Base-by-base conservation (phyloP, 2,329 filamentous ascomycete genomes). In the Pezicula carpinea region DNA sequence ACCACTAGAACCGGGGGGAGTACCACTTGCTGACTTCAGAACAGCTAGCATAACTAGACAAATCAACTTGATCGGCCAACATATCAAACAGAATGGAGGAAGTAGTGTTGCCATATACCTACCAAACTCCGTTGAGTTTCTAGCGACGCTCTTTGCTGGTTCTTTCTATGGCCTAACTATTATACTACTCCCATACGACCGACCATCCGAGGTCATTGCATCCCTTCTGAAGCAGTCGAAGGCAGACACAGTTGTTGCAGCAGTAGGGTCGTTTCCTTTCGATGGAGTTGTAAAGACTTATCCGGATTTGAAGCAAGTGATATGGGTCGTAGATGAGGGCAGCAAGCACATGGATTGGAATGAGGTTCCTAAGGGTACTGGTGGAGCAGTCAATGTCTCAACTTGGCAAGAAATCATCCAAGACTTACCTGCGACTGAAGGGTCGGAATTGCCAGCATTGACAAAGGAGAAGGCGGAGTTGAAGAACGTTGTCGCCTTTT, bases 311-410 rank as follows among this genome's bases (percentile, higher is more conserved):
- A 83, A 83, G 51, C 82, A 90, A 56, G 76, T 96, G 26, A 79
- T 96, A 57, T 97, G 91, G 89, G 91, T 96, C 11, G 89, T 95
- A 5, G 92, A 96, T 59, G 80, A 89, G 61, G 89, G 89, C 35
- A 96, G 84, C 70, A 81, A 82, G 57, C 92, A 97, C 64, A 86
- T 99, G 77, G 91, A 96, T 67, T 99, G 92, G 91, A 91, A 89
- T 58, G 88, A 92, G 63, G 80, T 91, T 2, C 90, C 91, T 10
- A 79, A 85, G 60, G 85, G 87, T 43, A 83, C 85, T 47, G 85
- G 85, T 14, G 80, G 85, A 48, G 82, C 77, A 52, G 75, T 95
- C 51, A 87, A 87, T 47, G 87, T 96, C 14, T 80, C 83, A n/a
- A 93, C 92, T 13, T 99, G 92, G 91, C 88, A 95, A 60, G 88